Percentiles rank a stretch among this genome's conserved stretches.
phyloP scores from a whole-genome alignment of 1,284 basidiomycete species.

The Microbotryum violaceum region DNA sequence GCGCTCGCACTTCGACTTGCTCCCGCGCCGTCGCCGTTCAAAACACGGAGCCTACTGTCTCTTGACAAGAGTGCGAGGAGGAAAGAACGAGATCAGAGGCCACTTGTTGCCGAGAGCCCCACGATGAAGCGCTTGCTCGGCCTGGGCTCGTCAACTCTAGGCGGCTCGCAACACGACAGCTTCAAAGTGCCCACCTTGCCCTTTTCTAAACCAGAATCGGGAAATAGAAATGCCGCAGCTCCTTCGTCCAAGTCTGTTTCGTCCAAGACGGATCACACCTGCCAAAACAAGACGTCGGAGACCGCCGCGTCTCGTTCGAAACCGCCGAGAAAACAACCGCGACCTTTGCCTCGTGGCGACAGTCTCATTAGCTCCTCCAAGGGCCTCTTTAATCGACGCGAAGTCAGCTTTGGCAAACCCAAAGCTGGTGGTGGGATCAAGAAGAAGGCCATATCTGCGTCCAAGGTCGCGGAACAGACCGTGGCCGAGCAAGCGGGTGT shows the following conservation, averaged over 20 bases:
- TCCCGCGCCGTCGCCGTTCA: conserved; percentile 25
- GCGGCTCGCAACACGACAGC: conserved; percentile 3
- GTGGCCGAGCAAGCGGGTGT: not conserved
- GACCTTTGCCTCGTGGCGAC: conserved; percentile 21
- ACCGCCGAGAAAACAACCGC: conserved; percentile 18
- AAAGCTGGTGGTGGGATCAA: not conserved
- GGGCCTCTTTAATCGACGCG: conserved; percentile 9
- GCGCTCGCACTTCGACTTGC: conserved; percentile 12
- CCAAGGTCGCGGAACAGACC: not conserved
- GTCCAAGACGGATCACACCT: too few relatives aligned
- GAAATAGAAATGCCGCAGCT: too few relatives aligned
- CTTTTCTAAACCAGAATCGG: too few relatives aligned
- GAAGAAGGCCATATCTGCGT: conserved; percentile 1
- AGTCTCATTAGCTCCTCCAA: conserved; percentile 4
- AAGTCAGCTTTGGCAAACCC: conserved; percentile 18
- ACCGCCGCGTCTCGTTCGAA: not conserved
- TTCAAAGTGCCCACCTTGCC: conserved; percentile 25
- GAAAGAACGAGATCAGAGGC: conserved; percentile 5
- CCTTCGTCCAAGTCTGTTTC: too few relatives aligned
- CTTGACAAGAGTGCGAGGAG: conserved; percentile 25
- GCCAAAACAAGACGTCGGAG: too few relatives aligned
- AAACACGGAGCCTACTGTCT: conserved; percentile 27
- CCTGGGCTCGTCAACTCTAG: not conserved
- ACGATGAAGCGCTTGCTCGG: conserved; percentile 27
- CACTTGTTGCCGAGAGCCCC: conserved; percentile 23